These are phyloP conservation scores for Fusarium sp. DNA, from an alignment of 2,329 filamentous ascomycete species.

Conservation along the genomic window DNA sequence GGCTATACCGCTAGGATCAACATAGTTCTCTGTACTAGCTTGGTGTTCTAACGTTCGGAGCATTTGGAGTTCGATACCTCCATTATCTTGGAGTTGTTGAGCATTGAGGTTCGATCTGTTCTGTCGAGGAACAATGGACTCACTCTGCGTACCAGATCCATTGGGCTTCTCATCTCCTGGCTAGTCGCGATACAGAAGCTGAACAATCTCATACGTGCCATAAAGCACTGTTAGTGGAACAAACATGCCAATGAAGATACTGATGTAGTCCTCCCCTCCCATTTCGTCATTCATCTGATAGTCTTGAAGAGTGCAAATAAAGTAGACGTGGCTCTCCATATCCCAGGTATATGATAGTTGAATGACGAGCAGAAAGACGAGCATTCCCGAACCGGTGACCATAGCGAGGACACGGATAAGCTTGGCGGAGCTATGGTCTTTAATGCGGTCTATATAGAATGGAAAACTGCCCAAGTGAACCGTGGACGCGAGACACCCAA, in stretches of 20 bases:
- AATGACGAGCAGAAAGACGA: neutral
- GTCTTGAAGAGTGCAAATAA: neutral
- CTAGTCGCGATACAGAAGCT: neutral
- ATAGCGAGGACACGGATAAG: neutral
- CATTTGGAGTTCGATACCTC: neutral
- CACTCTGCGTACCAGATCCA: too few species aligned
- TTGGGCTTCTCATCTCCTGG: neutral
- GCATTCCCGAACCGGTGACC: neutral
- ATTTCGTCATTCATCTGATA: neutral
- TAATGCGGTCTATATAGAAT: neutral
- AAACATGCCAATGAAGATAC: neutral
- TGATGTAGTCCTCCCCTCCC: fast-evolving
- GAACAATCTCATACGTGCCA: neutral
- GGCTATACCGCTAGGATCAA: too few species aligned
- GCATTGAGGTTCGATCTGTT: fast-evolving
- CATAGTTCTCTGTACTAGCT: fast-evolving
- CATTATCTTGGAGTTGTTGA: fast-evolving
- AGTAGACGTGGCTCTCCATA: neutral
- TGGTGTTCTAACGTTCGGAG: neutral
- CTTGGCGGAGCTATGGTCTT: neutral
- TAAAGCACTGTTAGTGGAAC: neutral
- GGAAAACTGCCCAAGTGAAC: neutral
- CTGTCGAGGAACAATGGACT: too few species aligned
- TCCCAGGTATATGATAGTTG: neutral
- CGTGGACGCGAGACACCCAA: neutral